Conservation (phyloP, 2,329 filamentous ascomycete species). For the Alternaria burnsii region DNA sequence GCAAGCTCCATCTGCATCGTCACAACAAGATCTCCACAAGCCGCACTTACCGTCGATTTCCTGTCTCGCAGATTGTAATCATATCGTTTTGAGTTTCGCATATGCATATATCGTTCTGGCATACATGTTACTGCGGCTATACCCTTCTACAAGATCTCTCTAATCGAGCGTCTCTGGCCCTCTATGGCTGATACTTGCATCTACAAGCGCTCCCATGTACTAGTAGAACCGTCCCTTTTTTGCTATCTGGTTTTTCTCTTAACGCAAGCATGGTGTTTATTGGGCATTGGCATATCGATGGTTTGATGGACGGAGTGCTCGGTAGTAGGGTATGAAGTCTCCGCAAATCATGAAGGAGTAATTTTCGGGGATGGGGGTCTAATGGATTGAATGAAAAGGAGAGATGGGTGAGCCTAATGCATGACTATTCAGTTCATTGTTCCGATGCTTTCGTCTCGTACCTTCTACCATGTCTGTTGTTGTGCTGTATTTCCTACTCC, state of each 20-base stretch:
- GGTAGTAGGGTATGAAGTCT: constrained; percentile 5
- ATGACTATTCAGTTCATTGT: not conserved
- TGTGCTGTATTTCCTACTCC: not conserved
- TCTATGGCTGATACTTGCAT: constrained; percentile 5
- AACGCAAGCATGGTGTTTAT: constrained; percentile 24
- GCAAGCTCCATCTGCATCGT: not conserved
- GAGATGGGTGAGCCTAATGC: not conserved
- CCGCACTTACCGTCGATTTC: not conserved
- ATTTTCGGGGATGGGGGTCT: constrained; percentile 1
- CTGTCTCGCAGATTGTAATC: not conserved
- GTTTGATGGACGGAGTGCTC: not conserved
- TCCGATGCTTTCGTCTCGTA: not conserved
- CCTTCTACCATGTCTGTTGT: not conserved
- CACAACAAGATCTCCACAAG: not conserved
- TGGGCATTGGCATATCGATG: constrained; percentile 9
- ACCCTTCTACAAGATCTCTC: constrained; percentile 19
- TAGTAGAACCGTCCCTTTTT: constrained; percentile 13
- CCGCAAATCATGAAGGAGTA: constrained; percentile 2
- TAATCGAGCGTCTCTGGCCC: constrained; percentile 2
- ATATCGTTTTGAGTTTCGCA: constrained; percentile 1
- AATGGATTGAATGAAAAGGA: constrained; percentile 4
- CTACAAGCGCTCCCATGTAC: constrained; percentile 19
- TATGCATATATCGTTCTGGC: constrained; percentile 14
- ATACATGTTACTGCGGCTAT: constrained; percentile 16
- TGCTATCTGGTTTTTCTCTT: not conserved